Evolutionary conservation across 2,329 filamentous ascomycete genomes (phyloP), one percentile per base, ranked within the genome.

Genomic region (Fusarium hainanense): DNA sequence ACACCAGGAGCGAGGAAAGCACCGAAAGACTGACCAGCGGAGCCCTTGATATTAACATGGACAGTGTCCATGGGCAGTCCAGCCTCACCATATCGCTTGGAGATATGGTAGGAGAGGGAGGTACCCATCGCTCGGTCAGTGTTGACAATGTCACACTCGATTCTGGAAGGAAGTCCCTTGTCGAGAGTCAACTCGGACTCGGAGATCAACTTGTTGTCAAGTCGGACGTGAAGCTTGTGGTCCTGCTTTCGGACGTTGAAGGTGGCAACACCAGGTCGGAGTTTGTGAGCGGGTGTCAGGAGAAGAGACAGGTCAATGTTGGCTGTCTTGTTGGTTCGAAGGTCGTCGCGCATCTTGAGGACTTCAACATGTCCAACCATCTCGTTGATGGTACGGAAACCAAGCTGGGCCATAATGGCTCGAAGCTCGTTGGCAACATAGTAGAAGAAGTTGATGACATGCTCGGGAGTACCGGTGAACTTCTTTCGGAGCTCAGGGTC

Each of bases 361-460:
- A 92, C 87, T 80, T 98, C 95, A 25, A 93, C 95, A 72, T 92
- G 93, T 21, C 95, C 95, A 76, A 98, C 93, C 95, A 98, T 98
- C 81, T 98, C 95, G 78, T 98, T 98, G 79, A 98, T 92, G 65
- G 93, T 97, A 71, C 95, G 91, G 88, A 97, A 93, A 72, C 95
- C 95, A 75, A 98, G 89, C 82, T 92, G 93, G 52, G 95, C 94
- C 95, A 98, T 98, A 82, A 98, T 97, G 37, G 94, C 93, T 78
- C 95, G 91, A 62, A 98, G 89, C 84, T 98, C 95, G 77, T 98
- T 98, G 73, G 95, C 92, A 54, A 98, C 87, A 77, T 98, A 98
- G 84, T 98, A 98, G 84, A 97, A 97, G 86, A 98, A 98, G 87
- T 98, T 98, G 82, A 98, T 98, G 61, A 97, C 94, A 75, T 98